Base-by-base conservation (phyloP, 176 grass and related monocot genomes). In the Pontederia paniculata region DNA sequence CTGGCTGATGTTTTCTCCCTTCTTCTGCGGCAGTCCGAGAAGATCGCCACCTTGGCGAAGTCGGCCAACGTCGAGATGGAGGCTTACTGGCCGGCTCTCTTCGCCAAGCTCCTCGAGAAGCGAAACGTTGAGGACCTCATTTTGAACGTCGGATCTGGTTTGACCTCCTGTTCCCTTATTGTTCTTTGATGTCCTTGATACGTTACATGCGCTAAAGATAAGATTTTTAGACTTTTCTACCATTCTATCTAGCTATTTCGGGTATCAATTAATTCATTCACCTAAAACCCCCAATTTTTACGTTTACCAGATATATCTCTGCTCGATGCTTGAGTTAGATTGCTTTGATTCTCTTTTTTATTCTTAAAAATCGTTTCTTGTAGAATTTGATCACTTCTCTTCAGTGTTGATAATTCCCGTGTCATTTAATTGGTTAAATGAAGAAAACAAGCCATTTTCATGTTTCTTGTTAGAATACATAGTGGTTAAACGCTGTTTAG, bases 21-120 rank as follows among this genome's bases (percentile, higher is more conserved):
- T 20, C 20, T 9, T 18, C 17, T 9, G 9, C 9, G 20, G 9
- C 10, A 53, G 50, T 12, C 17, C 9, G 50, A 53, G 50, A 53
- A 53, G 50, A 53, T 53, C 17, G 20, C 2, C 4, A 18, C 50
- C 16, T 10, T 53, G 17, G 50, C 20, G 50, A 53, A 53, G 50
- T 8, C 50, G 0, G 50, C 50, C 15, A 21, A 21, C 50, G 1
- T 53, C 15, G 20, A 53, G 50, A 53, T 53, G 9, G 50, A 53
- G 17, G n/a, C 50, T 10, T 53, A 53, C 50, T 53, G 50, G 50
- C 17, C 50, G 14, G 17, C 50, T 10, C 50, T 53, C n/a, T 53
- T 53, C 50, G 50, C 50, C 16, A 53, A 53, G 50, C 50, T 53
- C 50, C 50, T 53, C 50, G 50, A 53, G 50, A 53, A 19, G 17